Evolutionary conservation across 2,329 filamentous ascomycete genomes (phyloP).

Genomic region (Cytospora paraplurivora): DNA sequence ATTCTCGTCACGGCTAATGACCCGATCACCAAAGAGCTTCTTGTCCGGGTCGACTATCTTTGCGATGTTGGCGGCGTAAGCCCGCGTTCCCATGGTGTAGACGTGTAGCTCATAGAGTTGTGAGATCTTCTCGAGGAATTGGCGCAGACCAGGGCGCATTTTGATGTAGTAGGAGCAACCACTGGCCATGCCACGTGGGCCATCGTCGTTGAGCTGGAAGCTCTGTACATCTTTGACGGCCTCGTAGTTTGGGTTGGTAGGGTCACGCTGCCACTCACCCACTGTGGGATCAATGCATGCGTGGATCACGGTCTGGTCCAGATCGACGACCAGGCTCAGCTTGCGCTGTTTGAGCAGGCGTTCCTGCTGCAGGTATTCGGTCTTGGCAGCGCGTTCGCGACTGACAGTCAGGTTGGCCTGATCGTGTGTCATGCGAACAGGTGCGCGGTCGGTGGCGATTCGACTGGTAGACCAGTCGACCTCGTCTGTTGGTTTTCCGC

Average conservation of each 20-base stretch:
- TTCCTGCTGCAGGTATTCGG: constrained; percentile 84
- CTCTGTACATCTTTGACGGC: constrained; percentile 85
- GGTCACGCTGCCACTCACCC: constrained; percentile 90
- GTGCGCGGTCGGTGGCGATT: constrained; percentile 80
- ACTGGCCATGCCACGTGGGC: constrained; percentile 65
- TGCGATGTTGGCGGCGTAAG: constrained; percentile 91
- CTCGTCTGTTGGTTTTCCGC: constrained; percentile 95
- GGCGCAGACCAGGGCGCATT: constrained; percentile 80
- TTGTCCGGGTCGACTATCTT: constrained; percentile 89
- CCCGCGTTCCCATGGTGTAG: constrained; percentile 97
- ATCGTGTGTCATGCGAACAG: constrained; percentile 93
- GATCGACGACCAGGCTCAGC: constrained; percentile 90
- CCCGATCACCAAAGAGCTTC: constrained; percentile 88
- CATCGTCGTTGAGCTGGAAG: constrained; percentile 89
- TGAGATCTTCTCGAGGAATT: constrained; percentile 78
- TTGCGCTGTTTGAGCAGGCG: constrained; percentile 79
- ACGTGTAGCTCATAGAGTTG: constrained; percentile 92
- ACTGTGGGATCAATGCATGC: constrained; percentile 96
- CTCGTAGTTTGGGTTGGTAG: constrained; percentile 84
- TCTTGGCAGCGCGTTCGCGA: constrained; percentile 73
- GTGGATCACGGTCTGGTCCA: constrained; percentile 98
- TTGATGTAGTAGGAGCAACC: constrained; percentile 99
- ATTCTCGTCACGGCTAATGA: constrained; percentile 96
- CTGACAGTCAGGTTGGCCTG: constrained; percentile 87
- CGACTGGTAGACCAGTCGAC: constrained; percentile 80